These are phyloP conservation scores for Hypomontagnella monticulosa DNA, from an alignment of 495 filamentous ascomycete species.

Conservation along the genomic window DNA sequence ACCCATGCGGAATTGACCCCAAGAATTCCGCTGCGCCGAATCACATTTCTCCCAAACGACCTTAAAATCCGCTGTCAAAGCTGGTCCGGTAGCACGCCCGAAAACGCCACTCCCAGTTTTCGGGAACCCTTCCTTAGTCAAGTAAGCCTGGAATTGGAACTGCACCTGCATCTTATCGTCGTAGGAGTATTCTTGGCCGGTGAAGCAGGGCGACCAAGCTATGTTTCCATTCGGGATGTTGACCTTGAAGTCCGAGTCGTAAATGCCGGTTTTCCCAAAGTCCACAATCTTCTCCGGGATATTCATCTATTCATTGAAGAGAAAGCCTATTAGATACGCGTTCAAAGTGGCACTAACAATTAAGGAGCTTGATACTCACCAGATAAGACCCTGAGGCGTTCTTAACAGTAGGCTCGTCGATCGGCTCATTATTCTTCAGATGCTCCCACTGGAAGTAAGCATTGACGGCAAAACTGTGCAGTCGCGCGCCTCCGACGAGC, in stretches of 20 bases:
- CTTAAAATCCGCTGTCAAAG: slow-evolving; percentile 28
- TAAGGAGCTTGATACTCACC: not conserved
- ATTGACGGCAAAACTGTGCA: slow-evolving; percentile 33
- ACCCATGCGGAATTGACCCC: slow-evolving; percentile 34
- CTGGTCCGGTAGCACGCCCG: slow-evolving; percentile 21
- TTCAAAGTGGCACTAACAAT: not conserved
- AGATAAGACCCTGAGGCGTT: slow-evolving; percentile 36
- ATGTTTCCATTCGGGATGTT: slow-evolving; percentile 23
- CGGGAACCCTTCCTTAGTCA: slow-evolving; percentile 33
- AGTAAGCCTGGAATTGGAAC: slow-evolving; percentile 37
- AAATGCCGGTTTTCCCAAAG: slow-evolving; percentile 15
- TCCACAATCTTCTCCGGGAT: slow-evolving; percentile 22
- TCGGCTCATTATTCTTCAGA: slow-evolving; percentile 20
- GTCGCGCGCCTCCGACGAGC: slow-evolving; percentile 18
- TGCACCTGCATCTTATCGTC: slow-evolving; percentile 38
- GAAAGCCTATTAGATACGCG: not conserved
- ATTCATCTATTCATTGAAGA: slow-evolving; percentile 16
- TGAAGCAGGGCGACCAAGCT: slow-evolving; percentile 35
- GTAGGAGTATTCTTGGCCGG: slow-evolving; percentile 33
- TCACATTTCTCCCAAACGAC: slow-evolving; percentile 35
- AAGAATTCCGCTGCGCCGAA: slow-evolving; percentile 28
- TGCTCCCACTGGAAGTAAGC: slow-evolving; percentile 42
- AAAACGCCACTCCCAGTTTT: slow-evolving; percentile 29
- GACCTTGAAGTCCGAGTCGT: slow-evolving; percentile 29
- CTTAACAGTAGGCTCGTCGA: slow-evolving; percentile 22